Evolutionary conservation across 371 early-diverging fungal genomes (phyloP), one percentile per base, ranked within the genome.

Genomic region (Mortierella sp.): DNA sequence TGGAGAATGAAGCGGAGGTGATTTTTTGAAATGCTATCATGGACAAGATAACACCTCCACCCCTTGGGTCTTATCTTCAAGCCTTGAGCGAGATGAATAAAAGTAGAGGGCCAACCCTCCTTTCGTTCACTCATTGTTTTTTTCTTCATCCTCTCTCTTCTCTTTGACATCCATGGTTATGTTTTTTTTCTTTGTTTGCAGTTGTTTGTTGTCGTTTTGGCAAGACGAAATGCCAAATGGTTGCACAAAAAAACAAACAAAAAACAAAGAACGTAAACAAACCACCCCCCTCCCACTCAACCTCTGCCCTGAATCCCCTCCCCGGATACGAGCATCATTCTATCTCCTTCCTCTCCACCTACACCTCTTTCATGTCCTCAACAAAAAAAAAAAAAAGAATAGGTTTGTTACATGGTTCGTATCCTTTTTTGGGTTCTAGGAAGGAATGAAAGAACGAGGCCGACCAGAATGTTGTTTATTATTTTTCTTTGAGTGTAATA

Each of bases 271-370:
- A n/a, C 32, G 18, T 21, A 38, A 65, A 65, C 38, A 38, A 65
- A 6, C 18, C 38, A 12, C 21, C 65, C 8, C 38, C 38, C 38
- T 8, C 21, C 3, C 58, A 38, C 38, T 12, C 65, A 35, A 27
- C 60, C 32, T 32, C 16, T 8, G 14, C 35, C 63, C 5, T 21
- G 18, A 38, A 65, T 65, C 65, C 7, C 24, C 3, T 3, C 65
- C 60, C 65, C 38, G 38, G 65, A 65, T 7, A 65, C 65, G 38
- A 65, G 38, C 38, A 18, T 41, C 18, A 6, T 16, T 18, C 32
- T 77, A 98, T 93, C 85, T 16, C 32, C 58, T 12, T 29, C 27
- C 27, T 60, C 54, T 94, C 29, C 14, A 6, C 5, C 60, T 11
- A 29, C 60, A n/a, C 0, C 21, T 16, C 21, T 49, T 21, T 5